Conservation (phyloP, 1,284 basidiomycete genomes). For the Pholiota adiposa region DNA sequence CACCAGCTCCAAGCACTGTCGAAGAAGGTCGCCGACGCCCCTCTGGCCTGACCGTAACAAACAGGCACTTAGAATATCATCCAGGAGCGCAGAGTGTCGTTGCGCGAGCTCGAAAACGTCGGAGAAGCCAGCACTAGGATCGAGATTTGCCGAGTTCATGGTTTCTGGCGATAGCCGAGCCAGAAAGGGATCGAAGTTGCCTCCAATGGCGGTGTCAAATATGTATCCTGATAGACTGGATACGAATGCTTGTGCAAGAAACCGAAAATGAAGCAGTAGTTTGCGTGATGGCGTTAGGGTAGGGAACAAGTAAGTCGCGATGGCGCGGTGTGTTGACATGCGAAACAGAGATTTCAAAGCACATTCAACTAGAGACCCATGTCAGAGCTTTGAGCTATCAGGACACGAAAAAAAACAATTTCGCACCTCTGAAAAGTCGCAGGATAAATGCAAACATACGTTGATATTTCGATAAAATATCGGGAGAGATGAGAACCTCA, state of each 20-base stretch:
- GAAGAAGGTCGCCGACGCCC: conserved; percentile 67
- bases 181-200: conserved; percentile 75
- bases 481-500: conserved; percentile 68
- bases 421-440: conserved; percentile 73
- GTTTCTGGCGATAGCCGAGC: conserved; percentile 37
- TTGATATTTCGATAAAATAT: conserved; percentile 83
- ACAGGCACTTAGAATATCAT: conserved; percentile 79
- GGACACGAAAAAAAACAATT: background rate
- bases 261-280: conserved; percentile 69
- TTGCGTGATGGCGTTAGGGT: conserved; percentile 56
- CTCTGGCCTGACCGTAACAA: conserved; percentile 77
- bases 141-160: background rate
- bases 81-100: conserved; percentile 71
- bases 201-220: conserved; percentile 76
- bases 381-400: background rate
- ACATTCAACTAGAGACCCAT: conserved; percentile 59
- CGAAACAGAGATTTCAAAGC: conserved; percentile 72
- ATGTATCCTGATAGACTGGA: conserved; percentile 68
- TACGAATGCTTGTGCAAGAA: conserved; percentile 73
- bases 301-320: conserved; percentile 56
- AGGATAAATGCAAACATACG: conserved; percentile 79
- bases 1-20: conserved; percentile 66
- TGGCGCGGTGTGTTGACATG: conserved; percentile 47
- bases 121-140: conserved; percentile 42
- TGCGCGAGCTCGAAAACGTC: conserved; percentile 79